Evolutionary conservation across 2,329 filamentous ascomycete genomes (phyloP).

Genomic region (Colletotrichum ledebouriae): DNA sequence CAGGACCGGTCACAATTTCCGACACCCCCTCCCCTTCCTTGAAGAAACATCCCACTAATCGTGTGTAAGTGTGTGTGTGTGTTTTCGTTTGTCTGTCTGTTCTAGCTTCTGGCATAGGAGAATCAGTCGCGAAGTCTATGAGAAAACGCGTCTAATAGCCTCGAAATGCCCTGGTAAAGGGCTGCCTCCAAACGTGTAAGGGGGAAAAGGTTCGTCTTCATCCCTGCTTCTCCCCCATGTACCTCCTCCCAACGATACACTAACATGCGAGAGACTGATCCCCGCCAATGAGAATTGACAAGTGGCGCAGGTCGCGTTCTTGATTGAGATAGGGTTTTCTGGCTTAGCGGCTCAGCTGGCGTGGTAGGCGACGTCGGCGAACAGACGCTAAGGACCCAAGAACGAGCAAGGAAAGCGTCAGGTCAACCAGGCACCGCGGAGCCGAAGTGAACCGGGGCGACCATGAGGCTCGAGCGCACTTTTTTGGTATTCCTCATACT

Average conservation of each 20-base stretch:
- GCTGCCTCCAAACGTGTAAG: neutral
- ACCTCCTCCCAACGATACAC: neutral
- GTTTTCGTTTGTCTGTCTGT: no score
- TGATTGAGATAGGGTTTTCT: slow-evolving; percentile 27
- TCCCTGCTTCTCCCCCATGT: neutral
- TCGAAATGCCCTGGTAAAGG: neutral
- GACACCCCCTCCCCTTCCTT: neutral
- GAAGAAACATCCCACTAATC: slow-evolving; percentile 13
- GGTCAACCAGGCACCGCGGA: slow-evolving; percentile 4
- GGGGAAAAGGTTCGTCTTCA: slow-evolving; percentile 5
- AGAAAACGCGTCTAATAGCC: neutral
- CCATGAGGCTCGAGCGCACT: slow-evolving; percentile 38
- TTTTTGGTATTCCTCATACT: no score
- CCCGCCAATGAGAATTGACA: slow-evolving; percentile 15
- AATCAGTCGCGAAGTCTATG: slow-evolving; percentile 17
- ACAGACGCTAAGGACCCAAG: slow-evolving; percentile 34
- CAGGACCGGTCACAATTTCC: slow-evolving; percentile 7
- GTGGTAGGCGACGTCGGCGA: slow-evolving; percentile 33
- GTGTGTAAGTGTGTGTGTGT: neutral
- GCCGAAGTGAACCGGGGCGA: slow-evolving; percentile 13
- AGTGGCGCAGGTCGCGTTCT: slow-evolving; percentile 13
- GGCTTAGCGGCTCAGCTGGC: slow-evolving; percentile 21
- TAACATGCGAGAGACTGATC: neutral
- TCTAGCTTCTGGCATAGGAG: neutral
- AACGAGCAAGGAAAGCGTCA: slow-evolving; percentile 3